phyloP scores from a whole-genome alignment of 305 asterid genomes.

The Fraxinus baroniana region DNA sequence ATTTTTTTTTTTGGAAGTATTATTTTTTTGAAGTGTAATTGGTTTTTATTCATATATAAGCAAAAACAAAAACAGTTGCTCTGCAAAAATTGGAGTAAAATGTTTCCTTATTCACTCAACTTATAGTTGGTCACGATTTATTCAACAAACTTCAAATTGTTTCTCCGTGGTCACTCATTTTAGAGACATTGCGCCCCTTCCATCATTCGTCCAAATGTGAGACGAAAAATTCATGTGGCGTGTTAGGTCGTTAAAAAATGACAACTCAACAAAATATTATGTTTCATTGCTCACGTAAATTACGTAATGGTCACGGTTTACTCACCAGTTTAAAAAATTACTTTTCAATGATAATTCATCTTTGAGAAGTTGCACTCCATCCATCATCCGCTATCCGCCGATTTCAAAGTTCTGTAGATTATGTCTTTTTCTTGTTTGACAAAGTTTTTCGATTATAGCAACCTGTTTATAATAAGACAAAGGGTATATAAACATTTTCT shows the following conservation, averaged over 20 bases:
- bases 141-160: background rate
- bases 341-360: no score
- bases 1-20: no score
- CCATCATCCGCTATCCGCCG: no score
- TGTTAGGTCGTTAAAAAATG: background rate
- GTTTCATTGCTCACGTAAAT: background rate
- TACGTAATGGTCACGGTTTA: no score
- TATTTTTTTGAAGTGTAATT: background rate
- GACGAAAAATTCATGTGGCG: background rate
- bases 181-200: background rate
- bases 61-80: background rate
- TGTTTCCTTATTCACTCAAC: background rate
- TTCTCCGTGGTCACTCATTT: no score
- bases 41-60: background rate
- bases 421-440: background rate
- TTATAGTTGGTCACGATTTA: background rate
- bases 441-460: background rate
- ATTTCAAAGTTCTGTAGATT: background rate
- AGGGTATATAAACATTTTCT: background rate
- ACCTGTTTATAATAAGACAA: background rate
- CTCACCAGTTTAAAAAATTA: no score
- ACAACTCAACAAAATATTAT: background rate
- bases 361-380: no score
- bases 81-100: background rate
- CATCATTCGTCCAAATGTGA: background rate